phyloP scores from a whole-genome alignment of 2,329 filamentous ascomycete species.

The Chrysoporthe deuterocubensis region DNA sequence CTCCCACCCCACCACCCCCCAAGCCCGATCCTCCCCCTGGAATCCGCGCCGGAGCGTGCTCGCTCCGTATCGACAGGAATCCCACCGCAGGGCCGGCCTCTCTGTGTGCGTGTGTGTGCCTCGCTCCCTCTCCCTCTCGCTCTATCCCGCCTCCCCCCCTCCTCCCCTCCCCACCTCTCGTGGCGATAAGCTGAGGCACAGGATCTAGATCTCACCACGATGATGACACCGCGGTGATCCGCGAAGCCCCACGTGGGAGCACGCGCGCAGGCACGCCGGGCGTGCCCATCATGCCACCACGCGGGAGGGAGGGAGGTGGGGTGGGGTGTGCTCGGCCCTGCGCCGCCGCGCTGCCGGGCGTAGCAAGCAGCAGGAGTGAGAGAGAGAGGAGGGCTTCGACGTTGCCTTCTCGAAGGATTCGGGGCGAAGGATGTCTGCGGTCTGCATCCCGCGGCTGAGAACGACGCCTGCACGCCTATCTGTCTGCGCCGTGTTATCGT shows the following conservation, averaged over 20 bases:
- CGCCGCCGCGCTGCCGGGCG: too few species aligned
- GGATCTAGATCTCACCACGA: conserved; percentile 6
- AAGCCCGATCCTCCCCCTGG: background rate
- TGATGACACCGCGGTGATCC: background rate
- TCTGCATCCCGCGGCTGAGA: too few species aligned
- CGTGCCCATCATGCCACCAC: too few species aligned
- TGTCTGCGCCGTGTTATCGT: too few species aligned
- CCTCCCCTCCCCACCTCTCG: background rate
- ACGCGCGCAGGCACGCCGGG: background rate
- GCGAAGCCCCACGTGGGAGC: background rate
- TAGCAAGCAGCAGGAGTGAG: background rate
- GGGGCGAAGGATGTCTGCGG: too few species aligned
- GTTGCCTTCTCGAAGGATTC: background rate
- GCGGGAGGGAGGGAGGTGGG: background rate
- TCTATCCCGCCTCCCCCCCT: background rate
- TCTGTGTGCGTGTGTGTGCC: too few species aligned
- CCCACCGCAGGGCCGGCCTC: background rate
- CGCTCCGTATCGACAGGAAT: background rate
- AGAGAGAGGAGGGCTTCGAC: background rate
- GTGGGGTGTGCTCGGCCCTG: too few species aligned
- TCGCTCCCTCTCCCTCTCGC: background rate
- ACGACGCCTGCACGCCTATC: too few species aligned
- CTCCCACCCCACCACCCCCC: background rate
- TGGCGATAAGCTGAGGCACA: conserved; percentile 2
- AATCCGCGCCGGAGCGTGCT: conserved; percentile 3